These are phyloP conservation scores for Kluyveromyces lactis DNA, from an alignment of 805 yeast genomes.

Conservation along the genomic window DNA sequence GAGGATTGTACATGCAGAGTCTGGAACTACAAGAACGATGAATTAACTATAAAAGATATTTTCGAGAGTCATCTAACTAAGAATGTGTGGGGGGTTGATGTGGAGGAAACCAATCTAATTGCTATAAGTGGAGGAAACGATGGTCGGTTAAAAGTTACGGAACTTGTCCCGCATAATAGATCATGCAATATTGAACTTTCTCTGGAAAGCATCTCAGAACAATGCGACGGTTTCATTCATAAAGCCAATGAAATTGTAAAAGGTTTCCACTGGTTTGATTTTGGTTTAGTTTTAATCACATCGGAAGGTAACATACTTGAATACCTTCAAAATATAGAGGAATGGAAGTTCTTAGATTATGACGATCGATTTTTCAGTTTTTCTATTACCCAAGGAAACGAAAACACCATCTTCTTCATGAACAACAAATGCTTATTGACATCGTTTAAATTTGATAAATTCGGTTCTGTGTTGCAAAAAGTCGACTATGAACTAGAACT, in stretches of 20 bases:
- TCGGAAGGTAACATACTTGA: slow-evolving; percentile 48
- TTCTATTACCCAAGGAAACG: slow-evolving; percentile 37
- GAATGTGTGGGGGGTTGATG: slow-evolving; percentile 77
- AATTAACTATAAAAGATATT: slow-evolving; percentile 27
- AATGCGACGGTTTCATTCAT: slow-evolving; percentile 22
- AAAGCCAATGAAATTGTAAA: slow-evolving; percentile 50
- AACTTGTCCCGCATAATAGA: slow-evolving; percentile 33
- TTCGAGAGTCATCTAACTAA: slow-evolving; percentile 75
- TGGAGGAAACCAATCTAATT: slow-evolving; percentile 35
- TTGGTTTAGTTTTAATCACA: slow-evolving; percentile 45
- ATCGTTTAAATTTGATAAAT: slow-evolving; percentile 5
- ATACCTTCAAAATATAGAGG: slow-evolving; percentile 7
- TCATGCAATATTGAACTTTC: slow-evolving; percentile 14
- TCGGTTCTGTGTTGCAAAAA: background rate
- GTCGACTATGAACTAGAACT: slow-evolving; percentile 12
- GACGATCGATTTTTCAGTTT: slow-evolving; percentile 30
- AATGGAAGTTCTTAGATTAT: slow-evolving; percentile 25
- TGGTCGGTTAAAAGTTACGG: slow-evolving; percentile 66
- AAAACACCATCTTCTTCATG: slow-evolving; percentile 21
- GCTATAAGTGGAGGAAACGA: slow-evolving; percentile 92
- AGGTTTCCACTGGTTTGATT: slow-evolving; percentile 43
- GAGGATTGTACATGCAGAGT: slow-evolving; percentile 82
- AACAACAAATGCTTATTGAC: slow-evolving; percentile 10
- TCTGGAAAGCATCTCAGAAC: slow-evolving; percentile 28
- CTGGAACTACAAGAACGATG: slow-evolving; percentile 45